phyloP scores from a whole-genome alignment of 2,329 filamentous ascomycete genomes.

The Davidsoniella australis region DNA sequence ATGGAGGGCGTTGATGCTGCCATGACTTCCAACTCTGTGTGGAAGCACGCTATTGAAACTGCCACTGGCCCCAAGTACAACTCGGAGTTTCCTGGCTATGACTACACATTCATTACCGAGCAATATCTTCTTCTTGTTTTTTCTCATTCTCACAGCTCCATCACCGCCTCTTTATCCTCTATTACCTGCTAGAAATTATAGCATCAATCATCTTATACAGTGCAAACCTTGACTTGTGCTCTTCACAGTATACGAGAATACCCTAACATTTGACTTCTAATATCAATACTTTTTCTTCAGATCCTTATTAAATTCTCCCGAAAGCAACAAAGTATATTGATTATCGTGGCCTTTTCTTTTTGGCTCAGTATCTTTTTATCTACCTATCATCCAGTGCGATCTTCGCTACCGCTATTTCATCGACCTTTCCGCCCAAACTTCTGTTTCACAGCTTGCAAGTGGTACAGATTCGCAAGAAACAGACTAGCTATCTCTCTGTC shows the following conservation, averaged over 20 bases:
- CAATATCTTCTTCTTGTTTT: conserved; percentile 14
- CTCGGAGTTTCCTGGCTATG: conserved; percentile 21
- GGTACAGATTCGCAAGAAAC: too few relatives aligned
- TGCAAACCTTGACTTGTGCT: not conserved
- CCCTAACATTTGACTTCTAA: too few relatives aligned
- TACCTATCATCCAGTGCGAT: too few relatives aligned
- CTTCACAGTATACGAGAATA: not conserved
- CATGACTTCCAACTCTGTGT: conserved; percentile 37
- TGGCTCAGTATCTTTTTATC: too few relatives aligned
- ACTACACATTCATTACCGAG: conserved; percentile 27
- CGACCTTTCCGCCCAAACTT: too few relatives aligned
- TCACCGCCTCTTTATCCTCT: not conserved
- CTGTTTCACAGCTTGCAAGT: too few relatives aligned
- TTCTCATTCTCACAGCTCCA: not conserved
- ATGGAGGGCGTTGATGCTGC: conserved; percentile 19
- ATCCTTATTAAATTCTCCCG: not conserved
- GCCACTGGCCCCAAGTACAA: conserved; percentile 18
- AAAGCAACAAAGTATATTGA: not conserved
- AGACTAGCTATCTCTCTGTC: too few relatives aligned
- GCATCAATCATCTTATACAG: not conserved
- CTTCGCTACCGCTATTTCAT: too few relatives aligned
- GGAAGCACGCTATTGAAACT: conserved; percentile 22
- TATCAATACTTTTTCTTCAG: not conserved
- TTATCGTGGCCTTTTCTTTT: not conserved
- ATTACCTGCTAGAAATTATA: not conserved